Conservation (phyloP, 2,329 filamentous ascomycete genomes). For the Trichoderma endophyticum region DNA sequence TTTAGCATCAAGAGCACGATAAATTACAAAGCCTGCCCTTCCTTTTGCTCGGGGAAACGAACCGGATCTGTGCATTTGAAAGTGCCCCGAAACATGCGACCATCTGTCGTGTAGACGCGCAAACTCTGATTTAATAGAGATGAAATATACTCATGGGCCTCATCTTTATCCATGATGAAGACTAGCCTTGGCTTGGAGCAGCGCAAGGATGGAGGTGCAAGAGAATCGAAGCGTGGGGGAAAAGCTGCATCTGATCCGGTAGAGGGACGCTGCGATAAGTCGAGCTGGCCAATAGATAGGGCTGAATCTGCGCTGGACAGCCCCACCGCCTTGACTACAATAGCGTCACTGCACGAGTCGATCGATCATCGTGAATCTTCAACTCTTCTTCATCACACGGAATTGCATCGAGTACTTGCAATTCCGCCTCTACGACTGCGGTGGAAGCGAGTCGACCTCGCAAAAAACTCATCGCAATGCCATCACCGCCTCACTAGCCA, state of each 20-base stretch:
- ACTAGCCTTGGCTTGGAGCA: not conserved
- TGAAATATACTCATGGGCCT: constrained; percentile 55
- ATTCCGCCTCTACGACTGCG: not conserved
- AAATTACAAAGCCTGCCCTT: not conserved
- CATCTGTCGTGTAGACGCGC: constrained; percentile 75
- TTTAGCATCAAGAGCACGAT: not conserved
- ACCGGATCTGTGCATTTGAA: constrained; percentile 96
- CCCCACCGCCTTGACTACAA: not conserved
- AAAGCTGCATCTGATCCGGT: not conserved
- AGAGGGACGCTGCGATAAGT: not conserved
- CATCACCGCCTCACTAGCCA: not conserved
- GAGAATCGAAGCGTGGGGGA: not conserved
- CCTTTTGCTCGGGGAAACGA: constrained; percentile 33
- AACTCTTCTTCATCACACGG: not conserved
- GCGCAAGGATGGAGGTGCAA: not conserved
- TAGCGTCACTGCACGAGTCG: constrained; percentile 9
- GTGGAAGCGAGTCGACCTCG: constrained; percentile 2
- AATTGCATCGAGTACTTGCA: not conserved
- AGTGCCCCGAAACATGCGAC: constrained; percentile 81
- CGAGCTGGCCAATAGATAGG: constrained; percentile 10
- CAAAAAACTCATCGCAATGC: not conserved
- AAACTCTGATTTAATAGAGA: constrained; percentile 75
- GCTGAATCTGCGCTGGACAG: not conserved
- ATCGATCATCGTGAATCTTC: constrained; percentile 14
- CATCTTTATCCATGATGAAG: constrained; percentile 45